phyloP scores from a whole-genome alignment of 2,329 filamentous ascomycete species.

The Teratosphaeria viscida region DNA sequence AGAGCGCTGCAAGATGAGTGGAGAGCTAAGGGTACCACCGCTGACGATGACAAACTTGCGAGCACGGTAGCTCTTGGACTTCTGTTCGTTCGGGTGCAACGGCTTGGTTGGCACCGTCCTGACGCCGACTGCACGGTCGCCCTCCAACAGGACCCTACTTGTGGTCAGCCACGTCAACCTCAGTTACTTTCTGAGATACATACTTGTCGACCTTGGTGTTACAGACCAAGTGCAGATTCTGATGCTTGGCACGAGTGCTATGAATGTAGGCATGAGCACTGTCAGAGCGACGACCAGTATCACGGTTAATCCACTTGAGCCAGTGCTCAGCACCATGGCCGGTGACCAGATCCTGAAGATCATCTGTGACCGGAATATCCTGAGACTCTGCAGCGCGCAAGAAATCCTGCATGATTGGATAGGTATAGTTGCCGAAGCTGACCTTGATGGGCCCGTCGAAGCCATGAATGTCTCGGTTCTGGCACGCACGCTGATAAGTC shows the following conservation, averaged over 20 bases:
- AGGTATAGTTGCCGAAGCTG: slow-evolving; percentile 60
- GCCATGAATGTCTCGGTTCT: slow-evolving; percentile 57
- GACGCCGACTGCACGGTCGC: slow-evolving; percentile 61
- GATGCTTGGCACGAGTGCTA: slow-evolving; percentile 58
- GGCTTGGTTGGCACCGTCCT: slow-evolving; percentile 62
- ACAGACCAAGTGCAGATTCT: slow-evolving; percentile 60
- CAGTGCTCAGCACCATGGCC: slow-evolving; percentile 66
- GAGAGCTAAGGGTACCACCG: slow-evolving; percentile 62
- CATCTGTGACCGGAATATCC: slow-evolving; percentile 64
- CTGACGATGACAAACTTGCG: slow-evolving; percentile 66
- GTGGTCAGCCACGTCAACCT: neutral
- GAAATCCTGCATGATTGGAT: slow-evolving; percentile 70
- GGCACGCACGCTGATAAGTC: slow-evolving; percentile 53
- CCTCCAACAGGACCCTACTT: slow-evolving; percentile 52
- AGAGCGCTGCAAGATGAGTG: slow-evolving; percentile 64
- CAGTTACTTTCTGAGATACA: neutral
- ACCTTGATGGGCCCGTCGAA: slow-evolving; percentile 75
- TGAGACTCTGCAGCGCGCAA: slow-evolving; percentile 44
- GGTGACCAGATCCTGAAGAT: slow-evolving; percentile 59
- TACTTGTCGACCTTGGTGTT: slow-evolving; percentile 68
- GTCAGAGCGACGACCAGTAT: slow-evolving; percentile 62
- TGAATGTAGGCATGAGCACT: slow-evolving; percentile 71
- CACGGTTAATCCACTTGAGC: slow-evolving; percentile 73
- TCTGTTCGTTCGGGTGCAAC: slow-evolving; percentile 42
- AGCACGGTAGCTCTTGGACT: slow-evolving; percentile 52